Conservation (phyloP, 441 rosid genomes). For the Geranium incanum region DNA sequence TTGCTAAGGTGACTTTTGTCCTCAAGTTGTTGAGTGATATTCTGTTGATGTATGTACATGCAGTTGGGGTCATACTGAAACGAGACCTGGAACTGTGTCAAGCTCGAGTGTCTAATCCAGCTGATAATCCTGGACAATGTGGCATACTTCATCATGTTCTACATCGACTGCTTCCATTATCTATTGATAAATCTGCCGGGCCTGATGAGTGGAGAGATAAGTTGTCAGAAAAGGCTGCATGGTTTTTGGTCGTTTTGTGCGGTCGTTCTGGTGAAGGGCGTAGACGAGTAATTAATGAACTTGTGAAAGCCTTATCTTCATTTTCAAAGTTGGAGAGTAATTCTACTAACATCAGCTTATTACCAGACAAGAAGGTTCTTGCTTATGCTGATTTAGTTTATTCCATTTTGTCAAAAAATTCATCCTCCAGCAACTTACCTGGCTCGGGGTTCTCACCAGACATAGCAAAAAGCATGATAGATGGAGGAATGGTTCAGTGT, state of each 20-base stretch:
- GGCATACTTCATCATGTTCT: slow-evolving; percentile 81
- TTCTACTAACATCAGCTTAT: slow-evolving; percentile 43
- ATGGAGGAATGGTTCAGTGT: slow-evolving; percentile 79
- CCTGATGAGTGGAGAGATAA: slow-evolving; percentile 90
- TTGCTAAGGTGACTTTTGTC: slow-evolving; percentile 86
- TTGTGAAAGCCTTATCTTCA: slow-evolving; percentile 67
- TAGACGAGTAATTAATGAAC: slow-evolving; percentile 74
- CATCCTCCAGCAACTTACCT: slow-evolving; percentile 71
- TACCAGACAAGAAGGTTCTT: slow-evolving; percentile 74
- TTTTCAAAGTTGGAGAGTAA: slow-evolving; percentile 61
- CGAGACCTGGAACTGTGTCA: slow-evolving; percentile 81
- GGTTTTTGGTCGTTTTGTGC: slow-evolving; percentile 85
- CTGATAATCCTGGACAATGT: slow-evolving; percentile 44
- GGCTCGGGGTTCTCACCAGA: slow-evolving; percentile 89
- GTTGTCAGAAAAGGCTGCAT: slow-evolving; percentile 83
- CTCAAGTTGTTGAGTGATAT: slow-evolving; percentile 87
- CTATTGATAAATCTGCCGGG: slow-evolving; percentile 58
- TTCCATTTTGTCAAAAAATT: slow-evolving; percentile 82
- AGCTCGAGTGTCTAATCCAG: slow-evolving; percentile 56
- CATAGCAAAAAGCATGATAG: slow-evolving; percentile 94
- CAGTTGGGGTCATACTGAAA: slow-evolving; percentile 71
- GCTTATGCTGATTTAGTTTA: slow-evolving; percentile 69
- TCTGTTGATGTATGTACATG: slow-evolving; percentile 82
- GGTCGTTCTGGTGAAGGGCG: slow-evolving; percentile 94
- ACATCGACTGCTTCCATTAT: slow-evolving; percentile 70